These are phyloP conservation scores for Crithidia acanthocephali DNA, from an alignment of 208 protist species.

Conservation along the genomic window DNA sequence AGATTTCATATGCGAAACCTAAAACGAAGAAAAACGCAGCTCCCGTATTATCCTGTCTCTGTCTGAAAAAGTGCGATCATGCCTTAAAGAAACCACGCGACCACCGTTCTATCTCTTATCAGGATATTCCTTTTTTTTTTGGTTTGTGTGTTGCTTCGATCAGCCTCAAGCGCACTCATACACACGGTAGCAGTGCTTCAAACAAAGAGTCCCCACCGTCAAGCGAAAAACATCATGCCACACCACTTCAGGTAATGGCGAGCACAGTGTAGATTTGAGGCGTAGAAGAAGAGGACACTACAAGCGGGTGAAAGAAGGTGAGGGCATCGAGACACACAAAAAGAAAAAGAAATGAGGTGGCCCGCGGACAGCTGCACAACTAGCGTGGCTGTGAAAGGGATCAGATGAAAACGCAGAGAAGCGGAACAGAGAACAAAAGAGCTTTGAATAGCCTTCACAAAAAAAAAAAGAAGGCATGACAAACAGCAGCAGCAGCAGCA, in stretches of 20 bases:
- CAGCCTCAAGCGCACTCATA: too few species aligned
- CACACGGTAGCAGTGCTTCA: too few species aligned
- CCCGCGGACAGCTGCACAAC: constrained; percentile 14
- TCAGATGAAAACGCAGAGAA: not conserved
- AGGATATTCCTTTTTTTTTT: too few species aligned
- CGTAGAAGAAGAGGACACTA: not conserved
- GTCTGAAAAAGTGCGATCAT: too few species aligned
- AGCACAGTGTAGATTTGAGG: not conserved
- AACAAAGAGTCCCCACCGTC: too few species aligned
- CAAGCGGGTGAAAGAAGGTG: not conserved
- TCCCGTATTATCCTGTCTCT: not conserved
- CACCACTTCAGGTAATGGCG: too few species aligned
- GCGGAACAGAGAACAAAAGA: not conserved
- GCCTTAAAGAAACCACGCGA: too few species aligned
- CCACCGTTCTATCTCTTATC: too few species aligned
- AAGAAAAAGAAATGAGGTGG: not conserved
- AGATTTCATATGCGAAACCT: constrained; percentile 21
- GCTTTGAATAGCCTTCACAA: not conserved
- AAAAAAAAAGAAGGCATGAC: not conserved
- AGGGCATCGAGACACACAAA: not conserved
- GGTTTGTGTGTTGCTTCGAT: too few species aligned
- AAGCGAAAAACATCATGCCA: too few species aligned
- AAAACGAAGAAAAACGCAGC: constrained; percentile 11
- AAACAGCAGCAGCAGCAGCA: not conserved
- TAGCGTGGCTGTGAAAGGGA: not conserved